phyloP scores from a whole-genome alignment of 2,329 filamentous ascomycete species.

The Teratosphaeria nubilosa region DNA sequence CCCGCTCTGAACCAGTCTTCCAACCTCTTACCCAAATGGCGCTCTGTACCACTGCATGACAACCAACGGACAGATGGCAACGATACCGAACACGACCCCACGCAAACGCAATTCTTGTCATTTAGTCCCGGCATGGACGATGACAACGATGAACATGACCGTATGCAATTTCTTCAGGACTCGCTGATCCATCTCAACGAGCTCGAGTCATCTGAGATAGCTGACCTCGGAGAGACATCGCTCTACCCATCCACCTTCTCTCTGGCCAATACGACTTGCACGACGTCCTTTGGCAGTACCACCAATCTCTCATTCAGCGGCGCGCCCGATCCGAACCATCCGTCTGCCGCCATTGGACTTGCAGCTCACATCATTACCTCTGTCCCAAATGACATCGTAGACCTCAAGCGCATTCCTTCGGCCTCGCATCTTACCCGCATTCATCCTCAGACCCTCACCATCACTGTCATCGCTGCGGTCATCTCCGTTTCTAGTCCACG shows the following conservation, averaged over 20 bases:
- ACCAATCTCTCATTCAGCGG: background rate
- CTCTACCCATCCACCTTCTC: conserved; percentile 4
- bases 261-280: conserved; percentile 18
- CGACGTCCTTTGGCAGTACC: conserved; percentile 14
- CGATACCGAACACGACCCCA: background rate
- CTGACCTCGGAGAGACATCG: conserved; percentile 9
- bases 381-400: conserved; percentile 34
- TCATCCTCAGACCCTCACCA: conserved; percentile 68
- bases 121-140: conserved; percentile 8
- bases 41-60: background rate
- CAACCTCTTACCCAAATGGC: background rate
- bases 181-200: conserved; percentile 63
- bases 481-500: conserved; percentile 61
- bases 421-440: conserved; percentile 57
- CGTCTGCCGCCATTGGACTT: background rate
- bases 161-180: conserved; percentile 63
- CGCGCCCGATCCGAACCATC: background rate
- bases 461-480: conserved; percentile 71
- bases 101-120: conserved; percentile 20
- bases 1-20: background rate
- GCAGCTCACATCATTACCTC: background rate
- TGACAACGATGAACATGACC: conserved; percentile 7
- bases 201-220: conserved; percentile 52
- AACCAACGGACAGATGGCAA: background rate
- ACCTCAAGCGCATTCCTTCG: conserved; percentile 61